Base-by-base conservation (phyloP, 495 filamentous ascomycete species). In the Rostrohypoxylon terebratum region DNA sequence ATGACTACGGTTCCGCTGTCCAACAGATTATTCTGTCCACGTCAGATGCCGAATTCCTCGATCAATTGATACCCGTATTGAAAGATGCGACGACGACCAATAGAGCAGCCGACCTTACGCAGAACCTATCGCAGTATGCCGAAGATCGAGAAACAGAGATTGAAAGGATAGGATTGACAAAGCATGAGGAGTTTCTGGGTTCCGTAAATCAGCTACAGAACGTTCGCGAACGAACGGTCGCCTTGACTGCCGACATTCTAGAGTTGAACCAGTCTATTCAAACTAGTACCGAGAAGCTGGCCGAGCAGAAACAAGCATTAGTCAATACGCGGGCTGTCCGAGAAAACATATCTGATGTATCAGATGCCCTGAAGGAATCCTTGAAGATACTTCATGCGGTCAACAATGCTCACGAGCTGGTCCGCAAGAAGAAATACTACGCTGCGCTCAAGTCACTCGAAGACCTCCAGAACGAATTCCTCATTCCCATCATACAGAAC, bases 341-440 rank as follows among this genome's bases (percentile, higher is more conserved):
- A n/a, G 94, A 97, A 77, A 99, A 98, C 69, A 97, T 98, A 63
- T 92, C 96, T 65, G 95, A 98, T 75, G 92, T 94, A n/a, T 92
- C 90, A 7, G 86, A 92, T 78, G 94, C 94, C 0, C 86, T 99
- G 59, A 91, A 91, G 73, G 92, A 96, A 75, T 98, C 95, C 68
- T 82, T 98, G 57, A 95, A 96, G 77, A 94, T 99, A 21, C 77
- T 99, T 23, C 90, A 94, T 54, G 87, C 97, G 13, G 94, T 97
- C 63, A 99, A 99, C 75, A 92, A 97, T 70, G 94, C 97, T 21
- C 92, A 97, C 77, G 96, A 98, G 51, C 81, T 99, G 47, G 84
- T 98, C 28, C 87, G 87, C 18, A 94, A 90, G 78, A 97, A 97
- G 81, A 96, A 94, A 68, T 96, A 98, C 76, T 98, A 99, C 79